phyloP scores from a whole-genome alignment of 768 basidiomycete species.

The Trametes elegans region DNA sequence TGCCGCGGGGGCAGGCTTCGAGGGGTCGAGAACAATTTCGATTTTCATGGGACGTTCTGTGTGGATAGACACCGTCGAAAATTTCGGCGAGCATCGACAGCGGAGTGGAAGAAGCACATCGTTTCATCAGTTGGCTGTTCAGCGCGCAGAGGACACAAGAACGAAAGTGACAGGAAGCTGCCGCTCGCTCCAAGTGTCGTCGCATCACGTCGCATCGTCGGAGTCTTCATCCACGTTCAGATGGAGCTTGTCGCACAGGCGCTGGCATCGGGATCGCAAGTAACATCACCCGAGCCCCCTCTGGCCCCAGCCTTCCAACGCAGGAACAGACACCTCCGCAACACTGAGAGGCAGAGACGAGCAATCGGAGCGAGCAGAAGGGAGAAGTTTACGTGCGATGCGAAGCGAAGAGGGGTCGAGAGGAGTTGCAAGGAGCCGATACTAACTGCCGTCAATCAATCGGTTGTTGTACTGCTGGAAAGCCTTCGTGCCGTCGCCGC shows the following conservation, averaged over 20 bases:
- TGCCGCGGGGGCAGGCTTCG: conserved; percentile 54
- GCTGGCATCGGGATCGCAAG: neutral
- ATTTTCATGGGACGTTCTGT: conserved; percentile 98
- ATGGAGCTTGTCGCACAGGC: conserved; percentile 4
- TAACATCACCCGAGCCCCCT: neutral
- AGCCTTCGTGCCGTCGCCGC: conserved; percentile 90
- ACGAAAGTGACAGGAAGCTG: conserved; percentile 21
- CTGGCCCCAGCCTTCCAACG: neutral
- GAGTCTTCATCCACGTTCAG: conserved; percentile 13
- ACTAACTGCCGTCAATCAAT: conserved; percentile 99
- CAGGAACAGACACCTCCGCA: neutral
- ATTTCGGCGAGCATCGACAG: conserved; percentile 23
- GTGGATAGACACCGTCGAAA: conserved; percentile 22
- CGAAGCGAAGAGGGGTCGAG: conserved; percentile 33
- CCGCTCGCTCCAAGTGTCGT: conserved; percentile 14
- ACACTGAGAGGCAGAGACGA: neutral
- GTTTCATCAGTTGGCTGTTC: conserved; percentile 37
- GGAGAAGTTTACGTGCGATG: conserved; percentile 1
- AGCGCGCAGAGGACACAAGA: conserved; percentile 30
- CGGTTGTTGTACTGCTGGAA: conserved; percentile 95
- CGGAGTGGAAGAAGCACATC: conserved; percentile 31
- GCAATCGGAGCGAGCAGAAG: conserved; percentile 12
- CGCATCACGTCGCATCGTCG: conserved; percentile 12
- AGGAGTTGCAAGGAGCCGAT: conserved; percentile 50
- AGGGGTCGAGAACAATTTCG: conserved; percentile 92